These are phyloP conservation scores for Fomitopsis serialis DNA, from an alignment of 768 basidiomycete species.

Conservation along the genomic window DNA sequence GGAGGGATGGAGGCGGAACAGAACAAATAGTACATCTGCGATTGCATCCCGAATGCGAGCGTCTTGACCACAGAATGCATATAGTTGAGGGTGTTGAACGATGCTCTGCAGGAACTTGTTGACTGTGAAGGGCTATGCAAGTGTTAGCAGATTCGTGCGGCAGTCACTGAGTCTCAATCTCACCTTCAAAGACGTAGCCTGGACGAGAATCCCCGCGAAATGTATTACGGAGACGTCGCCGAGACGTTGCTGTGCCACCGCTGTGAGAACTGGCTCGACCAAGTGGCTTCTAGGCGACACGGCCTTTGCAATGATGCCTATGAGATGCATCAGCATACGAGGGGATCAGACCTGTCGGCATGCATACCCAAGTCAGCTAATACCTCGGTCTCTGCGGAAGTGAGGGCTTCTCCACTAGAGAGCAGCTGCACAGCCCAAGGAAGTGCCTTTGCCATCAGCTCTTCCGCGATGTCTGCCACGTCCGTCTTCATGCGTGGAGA, in stretches of 20 bases:
- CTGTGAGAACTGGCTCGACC: conserved; percentile 67
- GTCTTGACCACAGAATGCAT: conserved; percentile 32
- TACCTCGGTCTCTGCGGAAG: not conserved
- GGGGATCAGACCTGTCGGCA: not conserved
- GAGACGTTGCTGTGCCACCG: conserved; percentile 58
- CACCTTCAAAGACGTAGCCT: conserved; percentile 52
- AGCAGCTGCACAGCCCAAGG: not conserved
- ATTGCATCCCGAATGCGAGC: conserved; percentile 38
- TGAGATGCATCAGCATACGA: not conserved
- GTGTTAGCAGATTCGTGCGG: not conserved
- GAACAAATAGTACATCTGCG: conserved; percentile 48
- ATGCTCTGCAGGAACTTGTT: conserved; percentile 75
- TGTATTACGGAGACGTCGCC: conserved; percentile 24
- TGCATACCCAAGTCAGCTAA: not conserved
- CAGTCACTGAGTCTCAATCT: conserved; percentile 8
- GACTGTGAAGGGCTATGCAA: conserved; percentile 54
- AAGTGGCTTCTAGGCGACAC: conserved; percentile 45
- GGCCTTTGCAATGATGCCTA: not conserved
- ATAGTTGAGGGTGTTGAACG: conserved; percentile 64
- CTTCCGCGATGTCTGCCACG: not conserved
- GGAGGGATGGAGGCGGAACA: conserved; percentile 73
- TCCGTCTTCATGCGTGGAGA: not conserved
- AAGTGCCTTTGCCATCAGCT: not conserved
- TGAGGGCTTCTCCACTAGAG: not conserved
- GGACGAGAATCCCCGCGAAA: conserved; percentile 24